Conservation (phyloP, 2,329 filamentous ascomycete species). For the Diaporthe ampelina region DNA sequence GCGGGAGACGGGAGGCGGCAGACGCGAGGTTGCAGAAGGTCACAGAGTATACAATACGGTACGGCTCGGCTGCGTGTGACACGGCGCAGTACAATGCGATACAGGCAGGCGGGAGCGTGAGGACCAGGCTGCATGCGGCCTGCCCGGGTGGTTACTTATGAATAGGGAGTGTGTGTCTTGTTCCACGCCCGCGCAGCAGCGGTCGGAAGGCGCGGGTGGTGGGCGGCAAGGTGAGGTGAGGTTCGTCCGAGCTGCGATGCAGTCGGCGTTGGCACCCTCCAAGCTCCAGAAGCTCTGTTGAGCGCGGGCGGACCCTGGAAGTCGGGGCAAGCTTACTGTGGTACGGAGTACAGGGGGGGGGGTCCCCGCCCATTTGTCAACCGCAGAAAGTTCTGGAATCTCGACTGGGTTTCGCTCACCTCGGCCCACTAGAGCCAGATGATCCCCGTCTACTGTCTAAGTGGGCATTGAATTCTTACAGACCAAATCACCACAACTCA, state of each 20-base stretch:
- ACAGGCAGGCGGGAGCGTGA: conserved; percentile 1
- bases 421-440: too few relatives aligned
- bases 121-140: neutral
- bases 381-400: conserved; percentile 39
- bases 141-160: too few relatives aligned
- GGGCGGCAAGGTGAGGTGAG: neutral
- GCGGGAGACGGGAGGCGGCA: neutral
- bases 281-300: too few relatives aligned
- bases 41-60: neutral
- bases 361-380: conserved; percentile 34
- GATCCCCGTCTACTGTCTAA: neutral
- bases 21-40: neutral
- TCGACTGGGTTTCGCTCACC: neutral
- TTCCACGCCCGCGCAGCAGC: too few relatives aligned
- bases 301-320: too few relatives aligned
- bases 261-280: too few relatives aligned
- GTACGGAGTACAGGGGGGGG: too few relatives aligned
- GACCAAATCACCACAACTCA: too few relatives aligned
- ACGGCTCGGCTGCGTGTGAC: neutral
- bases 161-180: neutral
- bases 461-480: too few relatives aligned
- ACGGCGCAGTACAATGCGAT: neutral
- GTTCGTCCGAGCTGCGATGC: neutral
- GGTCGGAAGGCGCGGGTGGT: conserved; percentile 25
- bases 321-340: too few relatives aligned